A percentile compares a stretch with the other conserved stretches of the same genome.
These are phyloP conservation scores for Podaxis mareebaensis DNA, from an alignment of 768 basidiomycete species.

Conservation along the genomic window DNA sequence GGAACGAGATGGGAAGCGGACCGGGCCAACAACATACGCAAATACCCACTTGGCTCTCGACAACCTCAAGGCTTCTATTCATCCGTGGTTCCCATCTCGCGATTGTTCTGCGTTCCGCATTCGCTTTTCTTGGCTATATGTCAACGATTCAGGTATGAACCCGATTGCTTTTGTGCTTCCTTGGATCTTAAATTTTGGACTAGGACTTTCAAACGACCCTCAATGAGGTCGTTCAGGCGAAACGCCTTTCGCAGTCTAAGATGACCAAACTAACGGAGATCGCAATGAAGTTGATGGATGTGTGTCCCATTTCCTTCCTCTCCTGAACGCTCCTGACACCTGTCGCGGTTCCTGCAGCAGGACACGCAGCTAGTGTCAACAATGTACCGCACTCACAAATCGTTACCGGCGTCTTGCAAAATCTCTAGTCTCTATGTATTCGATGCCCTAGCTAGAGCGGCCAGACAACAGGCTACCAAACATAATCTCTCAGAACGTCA, in stretches of 20 bases:
- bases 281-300: constrained; percentile 77
- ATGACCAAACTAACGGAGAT: constrained; percentile 76
- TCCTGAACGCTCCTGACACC: background rate
- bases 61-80: constrained; percentile 5
- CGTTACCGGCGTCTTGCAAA: constrained; percentile 66
- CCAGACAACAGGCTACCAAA: constrained; percentile 68
- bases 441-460: constrained; percentile 89
- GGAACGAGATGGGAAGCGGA: constrained; percentile 1
- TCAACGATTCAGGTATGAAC: constrained; percentile 13
- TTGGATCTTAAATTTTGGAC: constrained; percentile 8
- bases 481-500: constrained; percentile 54
- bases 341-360: constrained; percentile 49
- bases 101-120: background rate
- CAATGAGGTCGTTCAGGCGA: constrained; percentile 80
- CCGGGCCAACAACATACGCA: constrained; percentile 20
- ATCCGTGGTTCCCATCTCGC: background rate
- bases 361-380: constrained; percentile 88
- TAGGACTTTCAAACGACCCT: constrained; percentile 83
- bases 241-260: constrained; percentile 85
- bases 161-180: constrained; percentile 11
- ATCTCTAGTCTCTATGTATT: constrained; percentile 91
- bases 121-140: background rate
- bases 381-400: constrained; percentile 88
- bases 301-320: constrained; percentile 35
- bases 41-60: constrained; percentile 18